Base-by-base conservation (phyloP, 106 monocot species). In the Apostasia ramifera region DNA sequence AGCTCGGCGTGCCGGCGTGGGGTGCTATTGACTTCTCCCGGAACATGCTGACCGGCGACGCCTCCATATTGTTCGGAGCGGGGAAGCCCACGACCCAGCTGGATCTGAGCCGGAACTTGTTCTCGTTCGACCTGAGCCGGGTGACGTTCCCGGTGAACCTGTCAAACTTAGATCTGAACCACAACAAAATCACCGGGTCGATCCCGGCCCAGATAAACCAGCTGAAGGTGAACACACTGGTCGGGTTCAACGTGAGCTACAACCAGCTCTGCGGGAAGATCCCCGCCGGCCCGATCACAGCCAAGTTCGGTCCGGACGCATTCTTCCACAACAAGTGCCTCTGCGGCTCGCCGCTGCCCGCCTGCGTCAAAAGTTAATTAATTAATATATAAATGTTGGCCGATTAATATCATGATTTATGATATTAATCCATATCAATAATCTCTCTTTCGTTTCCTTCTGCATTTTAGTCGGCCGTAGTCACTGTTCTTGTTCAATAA, bases 231-330 rank as follows among this genome's bases (percentile, higher is more conserved):
- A 69, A 61, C 2, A 45, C 48, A 68, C 66, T 61, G 1, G 57
- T 63, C 4, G 2, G 1, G 5, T 73, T 88, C 51, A 78, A 87
- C 59, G 83, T 83, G 44, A 87, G 87, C 75, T 83, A 83, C 61
- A 87, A 87, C 68, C 39, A 50, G 65, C 71, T 87, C 13, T 83
- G 87, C 53, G 87, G 87, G 0, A 9, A 74, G 78, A 81, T 87
- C 7, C 80, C 87, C 11, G 42, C 47, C 5, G 83, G 83, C 0
- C 54, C 58, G 0, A 10, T 51, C 40, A 72, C 77, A 57, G 66
- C 51, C 0, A 13, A 10, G 40, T 81, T 81, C 51, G 76, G 72
- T 6, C 38, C 8, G 60, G 77, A 71, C 11, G 57, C 63, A 6
- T 88, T 58, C 66, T 44, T 57, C 5, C 74, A 79, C 51, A 88